A percentile compares a stretch with the other conserved stretches of the same genome.
phyloP scores from a whole-genome alignment of 805 yeast species.

The Kurtzmaniella cleridarum region DNA sequence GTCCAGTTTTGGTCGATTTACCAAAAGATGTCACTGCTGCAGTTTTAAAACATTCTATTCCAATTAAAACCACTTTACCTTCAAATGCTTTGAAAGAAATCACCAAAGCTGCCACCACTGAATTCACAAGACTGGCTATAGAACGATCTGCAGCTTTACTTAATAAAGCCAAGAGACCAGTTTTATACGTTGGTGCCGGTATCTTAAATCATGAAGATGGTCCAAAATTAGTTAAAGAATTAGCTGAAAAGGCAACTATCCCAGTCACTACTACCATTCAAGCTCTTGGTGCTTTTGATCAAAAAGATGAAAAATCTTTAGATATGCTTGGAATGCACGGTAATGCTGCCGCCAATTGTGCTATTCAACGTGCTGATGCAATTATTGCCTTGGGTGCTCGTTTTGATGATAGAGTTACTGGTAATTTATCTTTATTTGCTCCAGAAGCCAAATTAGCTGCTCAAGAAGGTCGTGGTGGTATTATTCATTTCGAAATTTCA shows the following conservation, averaged over 20 bases:
- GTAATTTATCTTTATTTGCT: slow-evolving; percentile 80
- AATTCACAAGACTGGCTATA: slow-evolving; percentile 70
- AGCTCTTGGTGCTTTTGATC: slow-evolving; percentile 93
- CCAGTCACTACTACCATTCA: slow-evolving; percentile 97
- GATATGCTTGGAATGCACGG: slow-evolving; percentile 99
- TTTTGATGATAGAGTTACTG: slow-evolving; percentile 97
- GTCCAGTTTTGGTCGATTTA: slow-evolving; percentile 95
- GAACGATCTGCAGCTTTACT: slow-evolving; percentile 72
- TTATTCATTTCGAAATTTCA: slow-evolving; percentile 89
- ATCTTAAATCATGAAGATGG: slow-evolving; percentile 75
- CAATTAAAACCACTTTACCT: slow-evolving; percentile 72
- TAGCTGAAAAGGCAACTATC: slow-evolving; percentile 84
- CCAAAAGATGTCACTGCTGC: slow-evolving; percentile 98
- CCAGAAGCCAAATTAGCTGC: slow-evolving; percentile 93
- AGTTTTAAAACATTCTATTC: slow-evolving; percentile 79
- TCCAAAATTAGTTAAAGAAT: slow-evolving; percentile 70
- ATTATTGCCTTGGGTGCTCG: slow-evolving; percentile 95
- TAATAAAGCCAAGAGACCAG: slow-evolving; percentile 80
- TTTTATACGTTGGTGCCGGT: slow-evolving; percentile 91
- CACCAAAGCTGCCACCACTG: slow-evolving; percentile 64
- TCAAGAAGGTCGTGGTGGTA: slow-evolving; percentile 85
- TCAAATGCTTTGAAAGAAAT: slow-evolving; percentile 63
- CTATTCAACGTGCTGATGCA: slow-evolving; percentile 90
- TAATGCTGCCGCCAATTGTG: slow-evolving; percentile 87
- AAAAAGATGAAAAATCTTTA: slow-evolving; percentile 79